phyloP scores from a whole-genome alignment of 2,329 filamentous ascomycete genomes.

The Calonectria hawksworthii region DNA sequence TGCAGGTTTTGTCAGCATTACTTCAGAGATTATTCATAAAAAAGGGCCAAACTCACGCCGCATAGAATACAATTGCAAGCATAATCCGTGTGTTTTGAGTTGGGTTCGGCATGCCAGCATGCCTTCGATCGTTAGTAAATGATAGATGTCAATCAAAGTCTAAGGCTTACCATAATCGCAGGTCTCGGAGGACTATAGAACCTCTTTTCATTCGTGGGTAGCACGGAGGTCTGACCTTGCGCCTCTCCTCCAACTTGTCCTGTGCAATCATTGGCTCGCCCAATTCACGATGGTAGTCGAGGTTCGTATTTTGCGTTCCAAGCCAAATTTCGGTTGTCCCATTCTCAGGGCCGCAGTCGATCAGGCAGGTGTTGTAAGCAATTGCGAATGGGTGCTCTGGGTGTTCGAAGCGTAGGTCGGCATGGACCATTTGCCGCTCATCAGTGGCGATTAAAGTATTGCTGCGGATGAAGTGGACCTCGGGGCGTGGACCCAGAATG shows the following conservation, averaged over 20 bases:
- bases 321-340: constrained; percentile 20
- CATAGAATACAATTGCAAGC: constrained; percentile 7
- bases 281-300: constrained; percentile 16
- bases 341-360: constrained; percentile 17
- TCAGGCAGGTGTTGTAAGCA: constrained; percentile 4
- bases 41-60: neutral
- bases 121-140: neutral
- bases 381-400: neutral
- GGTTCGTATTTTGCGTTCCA: constrained; percentile 18
- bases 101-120: neutral
- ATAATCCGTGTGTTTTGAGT: neutral
- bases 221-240: neutral
- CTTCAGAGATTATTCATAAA: neutral
- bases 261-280: constrained; percentile 20
- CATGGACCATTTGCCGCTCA: constrained; percentile 4
- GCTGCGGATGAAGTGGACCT: neutral
- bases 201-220: neutral
- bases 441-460: neutral
- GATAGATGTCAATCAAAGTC: too few species aligned
- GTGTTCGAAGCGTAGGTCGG: neutral
- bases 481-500: neutral
- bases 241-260: constrained; percentile 15
- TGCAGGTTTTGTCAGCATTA: neutral
- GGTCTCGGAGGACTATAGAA: neutral
- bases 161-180: neutral